Evolutionary conservation across 2,329 filamentous ascomycete genomes (phyloP), one percentile per base, ranked within the genome.

Genomic region (Cladorrhinum sp.): DNA sequence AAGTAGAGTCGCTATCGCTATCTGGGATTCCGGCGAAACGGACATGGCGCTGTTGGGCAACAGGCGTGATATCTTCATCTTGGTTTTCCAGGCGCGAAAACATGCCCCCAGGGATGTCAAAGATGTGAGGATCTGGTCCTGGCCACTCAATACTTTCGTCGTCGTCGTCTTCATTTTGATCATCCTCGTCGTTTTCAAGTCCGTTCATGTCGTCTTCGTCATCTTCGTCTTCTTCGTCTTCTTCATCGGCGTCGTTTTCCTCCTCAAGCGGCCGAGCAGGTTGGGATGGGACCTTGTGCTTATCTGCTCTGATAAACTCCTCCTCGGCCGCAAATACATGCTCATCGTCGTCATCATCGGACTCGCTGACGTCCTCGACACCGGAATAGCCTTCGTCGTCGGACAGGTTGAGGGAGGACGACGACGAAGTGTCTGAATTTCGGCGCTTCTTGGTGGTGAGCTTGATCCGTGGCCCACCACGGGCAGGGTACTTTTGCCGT

Each of bases 301-400:
- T 36, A 36, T 36, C 32, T 8, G 32, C 32, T 59, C 75, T 74
- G 60, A 90, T 79, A 64, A 93, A 91, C 73, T 86, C 82, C 78
- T 92, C 90, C 82, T 95, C 91, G 78, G 86, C 82, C 80, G 87
- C 85, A 70, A 89, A 84, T 59, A 93, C 85, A 80, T 90, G 85
- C 65, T 90, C 85, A 73, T 93, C 88, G 72, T 93, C 90, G 65
- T 91, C 88, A 64, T 93, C 84, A 57, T 84, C 90, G 10, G 85
- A 88, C 68, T 93, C 90, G 66, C 85, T 90, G 62, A 96, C 88
- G 55, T 92, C 85, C 71, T 93, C 90, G 62, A 96, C 88, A 38
- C 81, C 89, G 1, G 86, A 89, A 73, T 92, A 92, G 59, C 85
- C 88, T 57, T 82, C 85, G 55, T 92, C 89, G 62, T 88, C 85